Conservation (phyloP, 768 basidiomycete genomes). For the Rhizopogon sp. region DNA sequence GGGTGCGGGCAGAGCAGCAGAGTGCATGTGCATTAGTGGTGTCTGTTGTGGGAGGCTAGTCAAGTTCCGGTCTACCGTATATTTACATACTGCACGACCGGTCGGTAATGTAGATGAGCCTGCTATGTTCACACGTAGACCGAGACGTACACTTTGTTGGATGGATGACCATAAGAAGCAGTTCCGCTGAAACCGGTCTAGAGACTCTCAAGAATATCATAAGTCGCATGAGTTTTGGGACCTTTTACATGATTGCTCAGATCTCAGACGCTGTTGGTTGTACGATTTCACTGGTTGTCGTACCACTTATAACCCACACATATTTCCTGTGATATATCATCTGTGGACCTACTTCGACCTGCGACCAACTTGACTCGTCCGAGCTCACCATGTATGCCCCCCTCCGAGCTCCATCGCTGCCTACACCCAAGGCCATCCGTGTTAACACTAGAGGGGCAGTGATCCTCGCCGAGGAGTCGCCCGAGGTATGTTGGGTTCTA, state of each 20-base stretch:
- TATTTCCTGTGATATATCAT: slow-evolving; percentile 1
- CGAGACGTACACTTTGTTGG: no score
- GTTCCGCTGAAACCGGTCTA: neutral
- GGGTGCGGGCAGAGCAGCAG: slow-evolving; percentile 88
- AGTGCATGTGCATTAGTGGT: slow-evolving; percentile 84
- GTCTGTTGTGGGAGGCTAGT: slow-evolving; percentile 76
- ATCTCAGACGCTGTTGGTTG: slow-evolving; percentile 1
- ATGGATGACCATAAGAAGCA: slow-evolving; percentile 1
- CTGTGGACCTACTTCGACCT: neutral
- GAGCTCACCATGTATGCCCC: slow-evolving; percentile 8
- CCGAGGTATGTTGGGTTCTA: slow-evolving; percentile 57
- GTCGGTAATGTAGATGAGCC: neutral
- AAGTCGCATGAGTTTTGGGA: slow-evolving; percentile 1
- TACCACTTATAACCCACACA: neutral
- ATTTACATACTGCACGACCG: neutral
- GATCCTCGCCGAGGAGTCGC: slow-evolving; percentile 91
- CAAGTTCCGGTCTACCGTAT: neutral
- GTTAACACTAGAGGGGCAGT: slow-evolving; percentile 94
- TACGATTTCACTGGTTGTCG: slow-evolving; percentile 3
- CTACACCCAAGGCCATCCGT: slow-evolving; percentile 81
- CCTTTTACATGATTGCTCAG: slow-evolving; percentile 1
- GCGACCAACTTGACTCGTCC: slow-evolving; percentile 5
- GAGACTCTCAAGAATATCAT: slow-evolving; percentile 4
- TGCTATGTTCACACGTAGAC: slow-evolving; percentile 3
- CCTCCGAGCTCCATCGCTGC: slow-evolving; percentile 60